Conservation (phyloP, 1,284 basidiomycete species). For the Cutaneotrichosporon sp. region DNA sequence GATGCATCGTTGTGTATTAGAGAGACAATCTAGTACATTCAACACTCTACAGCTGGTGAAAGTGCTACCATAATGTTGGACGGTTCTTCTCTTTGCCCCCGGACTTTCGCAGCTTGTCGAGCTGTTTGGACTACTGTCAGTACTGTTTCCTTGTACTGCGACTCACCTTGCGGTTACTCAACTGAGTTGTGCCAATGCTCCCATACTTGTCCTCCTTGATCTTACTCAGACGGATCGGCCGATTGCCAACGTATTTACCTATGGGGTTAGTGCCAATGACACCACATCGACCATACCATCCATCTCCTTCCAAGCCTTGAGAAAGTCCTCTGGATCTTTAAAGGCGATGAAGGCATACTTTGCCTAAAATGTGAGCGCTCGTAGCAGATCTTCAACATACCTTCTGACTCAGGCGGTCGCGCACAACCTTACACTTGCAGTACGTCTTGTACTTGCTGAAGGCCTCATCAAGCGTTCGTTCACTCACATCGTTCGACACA, state of each 20-base stretch:
- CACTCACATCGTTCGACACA: constrained; percentile 95
- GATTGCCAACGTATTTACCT: constrained; percentile 96
- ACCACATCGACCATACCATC: constrained; percentile 59
- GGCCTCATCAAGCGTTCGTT: constrained; percentile 84
- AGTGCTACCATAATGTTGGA: constrained; percentile 36
- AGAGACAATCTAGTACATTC: constrained; percentile 1
- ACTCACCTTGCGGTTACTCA: constrained; percentile 48
- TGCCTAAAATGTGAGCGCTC: constrained; percentile 56
- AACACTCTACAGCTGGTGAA: neutral
- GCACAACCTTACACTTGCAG: constrained; percentile 87
- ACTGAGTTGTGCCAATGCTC: constrained; percentile 69
- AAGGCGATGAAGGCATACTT: constrained; percentile 98
- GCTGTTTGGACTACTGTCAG: constrained; percentile 34
- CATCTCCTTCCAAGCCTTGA: constrained; percentile 99
- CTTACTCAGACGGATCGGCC: constrained; percentile 79
- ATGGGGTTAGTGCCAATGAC: neutral
- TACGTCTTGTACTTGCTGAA: constrained; percentile 91
- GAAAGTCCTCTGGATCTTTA: constrained; percentile 95
- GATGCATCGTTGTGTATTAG: too few relatives aligned
- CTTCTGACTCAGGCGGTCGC: constrained; percentile 85
- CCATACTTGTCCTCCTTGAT: constrained; percentile 90
- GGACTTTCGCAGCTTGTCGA: constrained; percentile 46
- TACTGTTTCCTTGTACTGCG: neutral
- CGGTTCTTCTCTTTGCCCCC: constrained; percentile 44
- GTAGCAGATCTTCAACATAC: constrained; percentile 45